Evolutionary conservation across 2,329 filamentous ascomycete species (phyloP), one percentile per base, ranked within the genome.

Genomic region (Botryotinia narcissicola): DNA sequence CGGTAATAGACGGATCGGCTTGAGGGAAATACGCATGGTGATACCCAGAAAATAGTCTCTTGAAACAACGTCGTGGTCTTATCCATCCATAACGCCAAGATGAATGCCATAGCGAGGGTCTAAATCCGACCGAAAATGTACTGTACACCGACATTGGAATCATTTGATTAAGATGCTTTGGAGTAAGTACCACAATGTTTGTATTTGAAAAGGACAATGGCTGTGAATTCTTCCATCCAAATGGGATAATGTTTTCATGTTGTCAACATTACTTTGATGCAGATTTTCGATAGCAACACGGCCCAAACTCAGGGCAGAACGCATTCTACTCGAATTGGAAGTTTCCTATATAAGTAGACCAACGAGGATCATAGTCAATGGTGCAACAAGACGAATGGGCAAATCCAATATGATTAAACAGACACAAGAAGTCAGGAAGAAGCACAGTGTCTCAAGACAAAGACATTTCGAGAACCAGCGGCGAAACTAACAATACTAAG

Each of bases 61-160:
- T 40, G 59, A 40, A 40, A 61, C 59, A 61, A n/a, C 37, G 12
- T n/a, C 22, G 35, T 61, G 35, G 37, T 40, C 59, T 40, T 61
- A 37, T 61, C 60, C 60, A 42, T 42, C 60, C 60, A 63, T 44
- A 42, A 63, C 60, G 60, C 60, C 37, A 63, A 42, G 60, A 29
- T 44, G 60, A 63, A 29, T 40, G 25, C 14, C 16, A 42, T 62
- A 37, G 60, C 60, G 25, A 42, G 37, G n/a, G 37, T 62, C 60
- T 62, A 62, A 62, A 42, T 62, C 60, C 35, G 37, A 62, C 35
- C 60, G 37, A 62, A 62, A 25, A 42, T 62, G 14, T 42, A 18
- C 25, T 62, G 22, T 9, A 62, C 37, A 62, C 60, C 37, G 60
- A 29, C 14, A 62, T 29, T 42, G 12, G 35, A 7, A 42, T 42